Conservation (phyloP, 1,139 yeast genomes). For the Kluyveromyces sp. region DNA sequence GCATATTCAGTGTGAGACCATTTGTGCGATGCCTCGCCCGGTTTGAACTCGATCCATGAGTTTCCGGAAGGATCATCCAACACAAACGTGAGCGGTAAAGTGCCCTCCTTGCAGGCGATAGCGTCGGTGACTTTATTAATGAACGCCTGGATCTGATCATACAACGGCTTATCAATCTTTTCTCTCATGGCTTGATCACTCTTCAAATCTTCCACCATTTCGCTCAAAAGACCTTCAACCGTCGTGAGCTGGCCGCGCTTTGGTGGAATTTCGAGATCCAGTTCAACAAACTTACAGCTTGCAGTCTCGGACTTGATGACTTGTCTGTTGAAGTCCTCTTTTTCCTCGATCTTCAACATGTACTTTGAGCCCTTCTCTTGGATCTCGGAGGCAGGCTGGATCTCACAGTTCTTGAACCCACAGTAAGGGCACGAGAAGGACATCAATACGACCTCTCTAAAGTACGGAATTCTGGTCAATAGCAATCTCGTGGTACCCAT, state of each 20-base stretch:
- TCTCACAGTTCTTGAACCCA: constrained; percentile 81
- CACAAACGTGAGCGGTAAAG: constrained; percentile 70
- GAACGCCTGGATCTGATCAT: constrained; percentile 67
- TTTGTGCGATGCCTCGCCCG: constrained; percentile 83
- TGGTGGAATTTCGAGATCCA: constrained; percentile 93
- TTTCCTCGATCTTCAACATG: constrained; percentile 60
- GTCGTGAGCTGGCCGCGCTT: constrained; percentile 90
- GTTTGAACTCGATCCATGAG: constrained; percentile 89
- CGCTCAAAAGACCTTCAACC: constrained; percentile 78
- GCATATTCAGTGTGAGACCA: constrained; percentile 83
- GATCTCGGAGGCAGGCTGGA: constrained; percentile 87
- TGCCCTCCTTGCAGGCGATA: constrained; percentile 56
- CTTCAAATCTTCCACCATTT: constrained; percentile 76
- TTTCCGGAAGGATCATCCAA: constrained; percentile 96
- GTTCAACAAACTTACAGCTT: constrained; percentile 69
- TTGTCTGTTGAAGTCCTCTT: constrained; percentile 78
- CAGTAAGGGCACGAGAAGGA: constrained; percentile 96
- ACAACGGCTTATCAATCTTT: constrained; percentile 62
- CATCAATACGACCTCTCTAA: constrained; percentile 88
- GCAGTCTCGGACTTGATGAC: constrained; percentile 89
- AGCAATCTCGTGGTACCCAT: constrained; percentile 78
- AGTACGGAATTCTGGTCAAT: constrained; percentile 84
- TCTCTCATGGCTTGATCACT: constrained; percentile 78
- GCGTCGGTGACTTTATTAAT: constrained; percentile 51
- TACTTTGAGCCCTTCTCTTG: constrained; percentile 84